Percentiles rank a stretch among this genome's conserved stretches.
These are phyloP conservation scores for Exsudoporus frostii DNA, from an alignment of 768 basidiomycete genomes.

Conservation along the genomic window DNA sequence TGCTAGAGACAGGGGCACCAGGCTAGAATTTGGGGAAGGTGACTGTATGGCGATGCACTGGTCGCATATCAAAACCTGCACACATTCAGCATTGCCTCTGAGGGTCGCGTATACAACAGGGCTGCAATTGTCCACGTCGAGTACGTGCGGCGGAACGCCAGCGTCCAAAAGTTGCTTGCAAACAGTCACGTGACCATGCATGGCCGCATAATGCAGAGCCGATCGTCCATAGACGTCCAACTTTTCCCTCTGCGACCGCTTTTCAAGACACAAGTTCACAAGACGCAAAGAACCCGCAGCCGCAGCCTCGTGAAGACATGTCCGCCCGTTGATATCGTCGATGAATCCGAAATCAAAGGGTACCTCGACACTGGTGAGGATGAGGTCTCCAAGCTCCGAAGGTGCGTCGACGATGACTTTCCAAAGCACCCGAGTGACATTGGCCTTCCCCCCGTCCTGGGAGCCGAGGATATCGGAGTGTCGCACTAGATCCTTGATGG, in stretches of 20 bases:
- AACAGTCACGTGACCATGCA: conserved; percentile 80
- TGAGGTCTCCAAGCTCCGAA: conserved; percentile 66
- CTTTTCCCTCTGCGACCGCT: conserved; percentile 66
- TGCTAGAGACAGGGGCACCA: conserved; percentile 86
- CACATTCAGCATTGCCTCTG: conserved; percentile 78
- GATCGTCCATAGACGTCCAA: conserved; percentile 90
- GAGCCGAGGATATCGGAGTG: conserved; percentile 66
- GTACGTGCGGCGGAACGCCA: conserved; percentile 58
- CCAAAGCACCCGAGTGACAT: conserved; percentile 93
- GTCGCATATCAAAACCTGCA: conserved; percentile 74
- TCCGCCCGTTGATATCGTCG: conserved; percentile 96
- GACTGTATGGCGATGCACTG: conserved; percentile 65
- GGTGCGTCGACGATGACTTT: conserved; percentile 83
- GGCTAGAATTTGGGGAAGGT: conserved; percentile 55
- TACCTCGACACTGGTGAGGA: conserved; percentile 58
- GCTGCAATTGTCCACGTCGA: conserved; percentile 92
- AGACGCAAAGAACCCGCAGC: conserved; percentile 78
- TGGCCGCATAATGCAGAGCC: conserved; percentile 92
- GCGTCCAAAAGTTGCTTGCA: conserved; percentile 75
- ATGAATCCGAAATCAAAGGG: conserved; percentile 89
- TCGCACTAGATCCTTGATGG: conserved; percentile 66
- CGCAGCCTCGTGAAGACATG: conserved; percentile 90
- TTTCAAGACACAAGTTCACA: conserved; percentile 75
- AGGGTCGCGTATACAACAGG: conserved; percentile 93
- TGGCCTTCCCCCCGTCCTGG: conserved; percentile 56